Evolutionary conservation across 805 yeast species (phyloP), one percentile per base, ranked within the genome.

Genomic region (Candida coleopterorum): DNA sequence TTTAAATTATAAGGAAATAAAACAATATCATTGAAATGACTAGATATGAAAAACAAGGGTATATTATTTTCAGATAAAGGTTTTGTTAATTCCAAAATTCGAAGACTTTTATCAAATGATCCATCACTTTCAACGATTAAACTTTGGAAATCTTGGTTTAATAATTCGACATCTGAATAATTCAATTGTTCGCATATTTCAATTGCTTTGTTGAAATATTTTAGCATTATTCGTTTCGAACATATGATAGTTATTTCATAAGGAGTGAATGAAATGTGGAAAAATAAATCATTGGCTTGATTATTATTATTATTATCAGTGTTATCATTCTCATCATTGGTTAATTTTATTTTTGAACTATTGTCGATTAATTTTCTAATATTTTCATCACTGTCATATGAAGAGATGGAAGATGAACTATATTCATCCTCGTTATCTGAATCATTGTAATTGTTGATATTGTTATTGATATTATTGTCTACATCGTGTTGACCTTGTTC

Each of bases 41-140:
- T 75, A 12, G 79, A 70, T 22, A 80, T 53, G 54, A 79, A 80
- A 49, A 77, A 79, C 23, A 80, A 61, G 2, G 85, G 70, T 21
- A 80, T 76, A 12, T 65, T 68, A 32, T 75, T 75, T 25, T 64
- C 60, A 1, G 81, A 70, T n/a, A 80, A 56, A 1, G 85, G 85
- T 34, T 65, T 62, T 1, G 82, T 76, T 26, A 80, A 55, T 37
- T 74, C 75, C 31, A 79, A 52, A 11, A 79, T 77, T 28, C 80
- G 58, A 26, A 69, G 66, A 27, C 58, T 50, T 29, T 74, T 75
- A 44, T 72, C 75, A 45, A 65, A 69, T 14, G 65, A 60, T 0
- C 85, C 84, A 45, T 77, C 83, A 37, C 75, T 72, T 41, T 77
- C 78, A 3, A 80, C 73, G 44, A 77, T 81, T 18, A 80, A 55